Conservation (phyloP, 2,329 filamentous ascomycete genomes). For the Fusarium pseudonygamai region DNA sequence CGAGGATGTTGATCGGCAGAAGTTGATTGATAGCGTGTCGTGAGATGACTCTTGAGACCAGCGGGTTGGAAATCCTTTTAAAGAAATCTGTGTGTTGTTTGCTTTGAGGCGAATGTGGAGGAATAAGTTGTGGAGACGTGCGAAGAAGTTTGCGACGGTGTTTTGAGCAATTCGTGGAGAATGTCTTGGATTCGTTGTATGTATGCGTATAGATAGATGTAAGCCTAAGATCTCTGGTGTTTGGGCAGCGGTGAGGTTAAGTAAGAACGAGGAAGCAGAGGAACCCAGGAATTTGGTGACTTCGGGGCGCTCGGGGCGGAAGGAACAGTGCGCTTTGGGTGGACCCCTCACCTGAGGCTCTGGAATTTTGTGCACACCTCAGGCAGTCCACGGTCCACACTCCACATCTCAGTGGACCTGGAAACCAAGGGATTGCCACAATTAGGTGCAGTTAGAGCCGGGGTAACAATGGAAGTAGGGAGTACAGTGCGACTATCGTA, state of each 20-base stretch:
- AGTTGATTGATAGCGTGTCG: constrained; percentile 7
- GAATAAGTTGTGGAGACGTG: not conserved
- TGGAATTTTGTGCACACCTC: constrained; percentile 28
- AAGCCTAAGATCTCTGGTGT: constrained; percentile 2
- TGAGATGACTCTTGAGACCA: constrained; percentile 4
- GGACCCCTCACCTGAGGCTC: constrained; percentile 39
- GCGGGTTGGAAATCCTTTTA: constrained; percentile 4
- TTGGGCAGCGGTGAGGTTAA: constrained; percentile 37
- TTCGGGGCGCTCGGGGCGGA: constrained; percentile 31
- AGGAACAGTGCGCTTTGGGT: constrained; percentile 19
- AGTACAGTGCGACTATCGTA: constrained; percentile 19
- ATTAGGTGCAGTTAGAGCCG: constrained; percentile 11
- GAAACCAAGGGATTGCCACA: constrained; percentile 23
- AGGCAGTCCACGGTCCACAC: not conserved
- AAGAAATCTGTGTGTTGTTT: constrained; percentile 4
- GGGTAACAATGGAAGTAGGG: not conserved
- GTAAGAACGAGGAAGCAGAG: constrained; percentile 21
- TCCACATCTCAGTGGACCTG: not conserved
- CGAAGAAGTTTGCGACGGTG: constrained; percentile 9
- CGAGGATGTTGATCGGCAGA: constrained; percentile 23
- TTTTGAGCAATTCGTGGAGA: constrained; percentile 3
- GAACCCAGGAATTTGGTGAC: constrained; percentile 28
- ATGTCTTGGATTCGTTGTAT: constrained; percentile 6
- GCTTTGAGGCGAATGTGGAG: constrained; percentile 1
- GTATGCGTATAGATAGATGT: constrained; percentile 13